Base-by-base conservation (phyloP, 2,329 filamentous ascomycete species). In the Diplodia scrobiculata region DNA sequence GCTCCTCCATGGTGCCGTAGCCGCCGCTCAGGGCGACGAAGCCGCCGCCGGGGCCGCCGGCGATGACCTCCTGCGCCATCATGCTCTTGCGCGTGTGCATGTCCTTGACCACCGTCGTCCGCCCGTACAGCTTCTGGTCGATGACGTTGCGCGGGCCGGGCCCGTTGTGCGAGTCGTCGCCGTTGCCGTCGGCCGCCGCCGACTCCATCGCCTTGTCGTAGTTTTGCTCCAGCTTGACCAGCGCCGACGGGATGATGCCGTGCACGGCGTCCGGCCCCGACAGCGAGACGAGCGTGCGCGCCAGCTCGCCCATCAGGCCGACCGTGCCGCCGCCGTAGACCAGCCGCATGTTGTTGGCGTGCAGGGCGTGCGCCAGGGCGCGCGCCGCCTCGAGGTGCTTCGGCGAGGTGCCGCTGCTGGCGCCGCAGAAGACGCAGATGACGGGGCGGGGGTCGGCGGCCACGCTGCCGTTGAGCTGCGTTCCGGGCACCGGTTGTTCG, bases 21-120 rank as follows among this genome's bases (percentile, higher is more conserved):
- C 95, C 95, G 51, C 94, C 94, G 65, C 86, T 87, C 67, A 99
- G 81, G 32, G 92, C 92, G 48, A 99, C 87, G 79, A 99, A 99
- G 13, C 94, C 94, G 66, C 87, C 89, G 0, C 94, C 94, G 0
- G 89, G 87, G 0, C 90, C 93, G 29, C 92, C 92, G 21, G 86
- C 84, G 27, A 96, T 85, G 17, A 98, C 92, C 32, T 64, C 58
- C 52, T 67, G 59, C 32, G 66, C 94, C 95, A 99, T 98, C 81
- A 95, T 84, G 71, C 90, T 87, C 83, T 99, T 99, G 69, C 95
- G 87, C 50, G 91, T 93, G 80, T 99, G 95, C 95, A 99, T 99
- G 76, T 97, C 92, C 71, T 87, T 84, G 32, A 98, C 95, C 9
- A 97, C 87, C 0, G 92, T 97, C 13, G 92, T 97, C 51, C 84